These are phyloP conservation scores for Tuber umbilicatum DNA, from an alignment of 495 filamentous ascomycete species.

Conservation along the genomic window DNA sequence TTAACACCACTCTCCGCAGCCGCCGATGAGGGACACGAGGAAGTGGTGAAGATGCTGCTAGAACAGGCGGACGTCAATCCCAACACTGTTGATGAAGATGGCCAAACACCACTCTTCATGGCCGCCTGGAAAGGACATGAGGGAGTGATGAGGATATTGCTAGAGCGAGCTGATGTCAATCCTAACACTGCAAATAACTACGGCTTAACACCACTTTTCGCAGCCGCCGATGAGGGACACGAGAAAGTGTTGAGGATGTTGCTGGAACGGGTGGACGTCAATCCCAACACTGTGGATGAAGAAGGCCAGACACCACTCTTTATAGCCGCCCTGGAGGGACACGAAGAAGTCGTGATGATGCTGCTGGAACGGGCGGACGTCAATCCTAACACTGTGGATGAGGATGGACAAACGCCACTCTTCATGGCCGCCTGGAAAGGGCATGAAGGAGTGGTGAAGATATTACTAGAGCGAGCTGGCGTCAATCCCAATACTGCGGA, in stretches of 20 bases:
- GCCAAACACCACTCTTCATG: not conserved
- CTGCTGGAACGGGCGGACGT: not conserved
- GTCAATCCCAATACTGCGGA: not conserved
- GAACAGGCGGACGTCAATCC: not conserved
- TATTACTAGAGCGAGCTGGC: no score
- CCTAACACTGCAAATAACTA: fast-evolving
- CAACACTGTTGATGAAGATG: not conserved
- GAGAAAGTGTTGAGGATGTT: not conserved
- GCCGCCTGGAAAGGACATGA: not conserved
- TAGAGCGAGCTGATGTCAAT: not conserved
- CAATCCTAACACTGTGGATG: not conserved
- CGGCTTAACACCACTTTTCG: not conserved
- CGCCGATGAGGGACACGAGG: no score
- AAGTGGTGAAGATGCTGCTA: no score
- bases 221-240: not conserved
- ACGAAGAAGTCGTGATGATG: not conserved
- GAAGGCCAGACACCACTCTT: not conserved
- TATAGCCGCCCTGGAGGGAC: not conserved
- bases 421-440: not conserved
- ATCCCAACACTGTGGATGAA: not conserved
- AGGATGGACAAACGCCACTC: not conserved
- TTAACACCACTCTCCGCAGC: no score
- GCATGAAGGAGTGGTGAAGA: not conserved
- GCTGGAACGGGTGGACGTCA: not conserved
- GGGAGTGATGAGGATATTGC: not conserved